These are phyloP conservation scores for Rauvolfia tetraphylla DNA, from an alignment of 257 asterid species.

Conservation along the genomic window DNA sequence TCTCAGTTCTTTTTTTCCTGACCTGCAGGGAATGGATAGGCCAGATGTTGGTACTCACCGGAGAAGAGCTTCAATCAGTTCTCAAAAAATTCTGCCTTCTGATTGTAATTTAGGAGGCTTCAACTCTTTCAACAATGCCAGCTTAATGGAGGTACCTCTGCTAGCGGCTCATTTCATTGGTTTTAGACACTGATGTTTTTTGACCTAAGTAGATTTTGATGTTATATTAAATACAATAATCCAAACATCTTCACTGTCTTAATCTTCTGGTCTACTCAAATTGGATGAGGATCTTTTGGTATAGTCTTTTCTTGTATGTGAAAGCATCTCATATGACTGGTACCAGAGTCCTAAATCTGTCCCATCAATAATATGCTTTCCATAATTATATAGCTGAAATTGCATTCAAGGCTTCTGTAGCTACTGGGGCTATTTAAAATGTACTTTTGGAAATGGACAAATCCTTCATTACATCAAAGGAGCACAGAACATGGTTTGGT, in stretches of 20 bases:
- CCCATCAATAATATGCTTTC: not conserved
- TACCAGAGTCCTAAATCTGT: conserved; percentile 3
- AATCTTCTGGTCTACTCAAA: not conserved
- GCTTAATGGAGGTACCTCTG: conserved; percentile 57
- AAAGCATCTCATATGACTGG: not conserved
- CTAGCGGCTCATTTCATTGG: not conserved
- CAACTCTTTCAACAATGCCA: conserved; percentile 37
- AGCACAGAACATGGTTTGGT: conserved; percentile 34
- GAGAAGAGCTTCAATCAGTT: conserved; percentile 65
- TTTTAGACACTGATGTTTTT: not conserved
- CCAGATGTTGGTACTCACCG: conserved; percentile 45
- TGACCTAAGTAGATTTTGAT: not conserved
- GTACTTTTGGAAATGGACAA: conserved; percentile 34
- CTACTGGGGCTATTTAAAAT: conserved; percentile 20
- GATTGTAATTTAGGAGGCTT: conserved; percentile 37
- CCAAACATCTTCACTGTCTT: not conserved
- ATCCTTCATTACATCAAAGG: conserved; percentile 11
- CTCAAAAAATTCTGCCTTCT: conserved; percentile 51
- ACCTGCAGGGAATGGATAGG: conserved; percentile 66
- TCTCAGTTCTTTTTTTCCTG: conserved; percentile 11
- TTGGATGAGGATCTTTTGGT: not conserved
- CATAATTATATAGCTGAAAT: conserved; percentile 4
- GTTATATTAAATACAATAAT: not conserved
- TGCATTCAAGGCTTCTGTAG: conserved; percentile 21
- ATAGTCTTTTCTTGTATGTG: not conserved